phyloP scores from a whole-genome alignment of 2,329 filamentous ascomycete species.

The Grosmannia penicillata region DNA sequence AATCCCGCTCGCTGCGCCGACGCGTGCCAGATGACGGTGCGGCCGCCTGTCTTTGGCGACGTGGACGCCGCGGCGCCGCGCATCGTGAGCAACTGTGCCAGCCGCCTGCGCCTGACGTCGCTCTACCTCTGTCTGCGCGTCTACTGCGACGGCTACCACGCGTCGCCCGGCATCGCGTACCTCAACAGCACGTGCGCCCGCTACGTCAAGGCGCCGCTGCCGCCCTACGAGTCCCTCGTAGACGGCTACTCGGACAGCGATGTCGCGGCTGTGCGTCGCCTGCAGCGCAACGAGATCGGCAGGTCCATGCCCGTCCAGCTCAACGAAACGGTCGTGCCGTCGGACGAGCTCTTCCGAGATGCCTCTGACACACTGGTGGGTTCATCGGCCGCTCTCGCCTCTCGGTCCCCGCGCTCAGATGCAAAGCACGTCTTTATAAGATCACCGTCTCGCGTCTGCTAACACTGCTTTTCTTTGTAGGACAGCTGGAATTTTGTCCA shows the following conservation, averaged over 20 bases:
- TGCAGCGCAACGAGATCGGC: conserved; percentile 18
- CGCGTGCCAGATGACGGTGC: conserved; percentile 5
- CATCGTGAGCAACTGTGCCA: conserved; percentile 5
- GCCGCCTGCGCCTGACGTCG: conserved; percentile 5
- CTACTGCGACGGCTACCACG: conserved; percentile 17
- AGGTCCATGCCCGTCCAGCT: conserved; percentile 8
- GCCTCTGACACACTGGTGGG: conserved; percentile 24
- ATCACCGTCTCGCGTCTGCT: too few species aligned
- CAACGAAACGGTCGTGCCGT: conserved; percentile 20
- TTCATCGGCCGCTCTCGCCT: too few species aligned
- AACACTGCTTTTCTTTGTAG: too few species aligned
- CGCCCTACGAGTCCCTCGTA: conserved; percentile 18
- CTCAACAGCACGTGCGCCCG: conserved; percentile 22
- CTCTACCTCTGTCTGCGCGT: conserved; percentile 22
- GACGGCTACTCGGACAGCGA: conserved; percentile 20
- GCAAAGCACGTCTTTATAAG: not conserved
- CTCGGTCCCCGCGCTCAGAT: too few species aligned
- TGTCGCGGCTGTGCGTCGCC: conserved; percentile 15
- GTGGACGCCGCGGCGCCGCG: not conserved
- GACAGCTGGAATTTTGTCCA: conserved; percentile 20
- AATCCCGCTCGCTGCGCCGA: conserved; percentile 1
- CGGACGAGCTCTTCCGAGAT: conserved; percentile 16
- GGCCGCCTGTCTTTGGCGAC: conserved; percentile 3
- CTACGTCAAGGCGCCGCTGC: conserved; percentile 14
- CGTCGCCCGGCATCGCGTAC: conserved; percentile 10